These are phyloP conservation scores for Glycyrrhiza uralensis DNA, from an alignment of 306 rosid genomes.

Conservation along the genomic window DNA sequence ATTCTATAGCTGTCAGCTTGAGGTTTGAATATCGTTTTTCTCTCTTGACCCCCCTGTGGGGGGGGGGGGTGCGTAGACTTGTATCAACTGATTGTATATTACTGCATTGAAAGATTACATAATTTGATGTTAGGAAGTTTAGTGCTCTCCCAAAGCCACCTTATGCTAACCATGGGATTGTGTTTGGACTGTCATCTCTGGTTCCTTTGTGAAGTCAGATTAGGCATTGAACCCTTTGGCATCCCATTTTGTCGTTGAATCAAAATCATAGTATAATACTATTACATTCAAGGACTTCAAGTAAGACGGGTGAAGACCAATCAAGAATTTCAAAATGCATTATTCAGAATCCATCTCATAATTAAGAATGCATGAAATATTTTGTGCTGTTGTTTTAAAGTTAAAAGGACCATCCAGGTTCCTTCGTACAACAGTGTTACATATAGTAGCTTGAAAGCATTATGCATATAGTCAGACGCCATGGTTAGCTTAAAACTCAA, in stretches of 20 bases:
- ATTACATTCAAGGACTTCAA: background rate
- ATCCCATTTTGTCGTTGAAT: background rate
- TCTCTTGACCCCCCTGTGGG: background rate
- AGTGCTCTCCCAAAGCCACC: background rate
- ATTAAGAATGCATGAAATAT: conserved; percentile 27
- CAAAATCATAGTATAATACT: conserved; percentile 2
- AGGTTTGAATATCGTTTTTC: conserved; percentile 54
- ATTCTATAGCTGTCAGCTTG: conserved; percentile 91
- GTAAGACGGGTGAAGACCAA: background rate
- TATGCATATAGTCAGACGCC: background rate
- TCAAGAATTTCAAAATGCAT: conserved; percentile 7
- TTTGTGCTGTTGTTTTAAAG: background rate
- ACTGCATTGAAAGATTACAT: background rate
- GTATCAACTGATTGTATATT: background rate
- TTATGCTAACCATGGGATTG: background rate
- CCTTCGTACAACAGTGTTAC: background rate
- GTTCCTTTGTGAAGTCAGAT: background rate
- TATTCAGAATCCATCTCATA: background rate
- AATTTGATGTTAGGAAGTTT: conserved; percentile 19
- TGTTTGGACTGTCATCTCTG: conserved; percentile 5
- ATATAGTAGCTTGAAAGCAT: background rate
- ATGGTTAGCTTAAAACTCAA: conserved; percentile 9
- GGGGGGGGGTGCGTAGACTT: background rate
- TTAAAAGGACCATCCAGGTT: conserved; percentile 2
- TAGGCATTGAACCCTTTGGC: background rate